phyloP scores from a whole-genome alignment of 345 rosid species.

The Erucastrum elatum region DNA sequence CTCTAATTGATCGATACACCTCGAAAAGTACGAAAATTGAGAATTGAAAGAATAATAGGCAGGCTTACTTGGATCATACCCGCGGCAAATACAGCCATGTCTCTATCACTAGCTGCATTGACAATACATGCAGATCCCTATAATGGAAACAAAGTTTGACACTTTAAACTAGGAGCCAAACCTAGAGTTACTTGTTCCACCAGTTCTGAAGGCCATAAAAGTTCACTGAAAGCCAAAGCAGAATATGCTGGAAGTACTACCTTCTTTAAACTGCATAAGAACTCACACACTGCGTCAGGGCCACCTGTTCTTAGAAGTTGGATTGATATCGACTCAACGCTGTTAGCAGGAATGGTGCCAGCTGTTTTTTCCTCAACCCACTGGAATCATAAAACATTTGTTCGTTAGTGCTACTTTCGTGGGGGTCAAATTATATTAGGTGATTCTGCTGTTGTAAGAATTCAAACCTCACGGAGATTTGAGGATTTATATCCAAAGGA shows the following conservation, averaged over 20 bases:
- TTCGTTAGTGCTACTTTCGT: neutral
- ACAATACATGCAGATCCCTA: slow-evolving; percentile 91
- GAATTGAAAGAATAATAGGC: slow-evolving; percentile 6
- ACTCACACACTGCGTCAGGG: slow-evolving; percentile 83
- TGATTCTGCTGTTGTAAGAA: slow-evolving; percentile 15
- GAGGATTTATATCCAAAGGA: slow-evolving; percentile 90
- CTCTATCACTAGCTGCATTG: slow-evolving; percentile 93
- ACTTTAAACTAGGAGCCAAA: neutral
- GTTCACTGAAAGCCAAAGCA: neutral
- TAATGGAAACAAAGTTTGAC: slow-evolving; percentile 27
- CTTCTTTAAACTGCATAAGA: slow-evolving; percentile 74
- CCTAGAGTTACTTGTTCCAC: neutral
- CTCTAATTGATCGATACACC: neutral
- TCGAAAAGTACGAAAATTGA: neutral
- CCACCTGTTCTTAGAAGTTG: slow-evolving; percentile 84
- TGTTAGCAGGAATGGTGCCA: slow-evolving; percentile 64
- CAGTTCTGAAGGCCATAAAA: neutral
- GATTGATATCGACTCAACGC: slow-evolving; percentile 74
- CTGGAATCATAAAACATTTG: slow-evolving; percentile 41
- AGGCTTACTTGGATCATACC: slow-evolving; percentile 88
- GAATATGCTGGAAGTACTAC: slow-evolving; percentile 37
- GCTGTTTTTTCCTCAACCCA: slow-evolving; percentile 96
- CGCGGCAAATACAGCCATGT: slow-evolving; percentile 90
- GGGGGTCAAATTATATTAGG: neutral
- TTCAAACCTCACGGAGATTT: slow-evolving; percentile 74